Evolutionary conservation across 176 grass and related monocot genomes (phyloP).

Genomic region (Paspalum notatum): DNA sequence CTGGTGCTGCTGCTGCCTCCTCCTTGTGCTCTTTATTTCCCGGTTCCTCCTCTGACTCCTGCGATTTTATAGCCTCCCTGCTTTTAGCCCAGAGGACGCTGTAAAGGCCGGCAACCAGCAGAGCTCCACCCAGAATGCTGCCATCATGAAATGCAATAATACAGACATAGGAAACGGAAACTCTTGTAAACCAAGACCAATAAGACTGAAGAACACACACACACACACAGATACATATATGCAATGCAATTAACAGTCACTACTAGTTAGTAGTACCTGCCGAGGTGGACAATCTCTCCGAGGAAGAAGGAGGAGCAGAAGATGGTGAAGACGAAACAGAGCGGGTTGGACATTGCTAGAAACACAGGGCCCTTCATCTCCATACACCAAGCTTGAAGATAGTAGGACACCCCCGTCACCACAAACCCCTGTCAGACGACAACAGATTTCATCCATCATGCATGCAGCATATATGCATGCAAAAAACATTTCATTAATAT

Average conservation of each 20-base stretch:
- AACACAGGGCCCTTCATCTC: constrained; percentile 49
- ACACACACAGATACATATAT: too few relatives aligned
- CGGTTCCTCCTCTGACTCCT: neutral
- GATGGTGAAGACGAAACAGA: constrained; percentile 44
- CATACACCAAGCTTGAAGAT: constrained; percentile 45
- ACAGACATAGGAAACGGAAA: too few relatives aligned
- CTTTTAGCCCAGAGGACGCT: constrained; percentile 57
- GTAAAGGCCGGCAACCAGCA: constrained; percentile 58
- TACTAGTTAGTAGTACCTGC: neutral
- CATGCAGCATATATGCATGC: neutral
- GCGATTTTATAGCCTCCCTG: neutral
- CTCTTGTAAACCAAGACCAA: too few relatives aligned
- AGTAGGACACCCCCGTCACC: constrained; percentile 22
- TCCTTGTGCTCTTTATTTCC: neutral
- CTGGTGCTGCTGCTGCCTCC: neutral
- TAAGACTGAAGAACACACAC: too few relatives aligned
- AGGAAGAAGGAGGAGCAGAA: constrained; percentile 10
- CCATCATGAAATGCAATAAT: neutral
- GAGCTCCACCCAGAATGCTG: constrained; percentile 53
- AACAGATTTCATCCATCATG: neutral
- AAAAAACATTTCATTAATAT: neutral
- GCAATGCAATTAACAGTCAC: too few relatives aligned
- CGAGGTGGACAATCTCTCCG: constrained; percentile 35
- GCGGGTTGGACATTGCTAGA: constrained; percentile 33
- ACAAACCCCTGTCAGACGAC: neutral